Base-by-base conservation (phyloP, 805 yeast genomes). In the Kazachstania martiniae region DNA sequence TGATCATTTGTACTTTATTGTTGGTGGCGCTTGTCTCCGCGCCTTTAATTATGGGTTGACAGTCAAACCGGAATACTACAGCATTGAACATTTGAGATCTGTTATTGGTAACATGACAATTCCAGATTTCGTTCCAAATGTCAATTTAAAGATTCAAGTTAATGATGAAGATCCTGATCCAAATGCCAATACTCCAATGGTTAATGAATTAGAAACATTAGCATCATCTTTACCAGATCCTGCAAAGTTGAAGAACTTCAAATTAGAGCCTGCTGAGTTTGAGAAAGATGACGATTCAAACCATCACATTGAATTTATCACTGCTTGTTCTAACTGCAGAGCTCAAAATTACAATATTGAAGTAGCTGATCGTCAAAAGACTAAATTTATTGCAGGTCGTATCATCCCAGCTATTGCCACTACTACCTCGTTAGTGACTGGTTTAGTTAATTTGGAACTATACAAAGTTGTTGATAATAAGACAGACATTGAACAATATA, bases 351-450 rank as follows among this genome's bases (percentile, higher is more conserved):
- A 89, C 53, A 70, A 74, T 25, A 86, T 89, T 44, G 94, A 85
- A 51, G 65, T 85, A 9, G 96, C 89, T 23, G 96, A 89, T 52
- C 74, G 77, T 41, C 76, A 77, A 32, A 84, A 81, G 64, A 91
- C 98, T 24, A 91, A 91, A 64, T 85, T 89, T 50, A 89, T 91
- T 56, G 99, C 99, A 5, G 99, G 99, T 29, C 78, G 93, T 61
- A 91, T 91, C 44, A 91, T 91, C 44, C 99, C 99, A 12, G 98
- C 98, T 14, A 91, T 91, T 65, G 98, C 98, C 23, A 91, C 99
- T 2, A 91, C 99, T 1, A 91, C 99, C n/a, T 94, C 96, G 8
- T 65, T 87, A 45, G 98, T 91, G 15, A 84, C 98, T 5, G 99
- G 99, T 29, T 67, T 91, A 49, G 93, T 86, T 16, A 83, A 93